Percentiles rank a stretch among this genome's conserved stretches.
phyloP scores from a whole-genome alignment of 768 basidiomycete species.

The Nidularia sp. region DNA sequence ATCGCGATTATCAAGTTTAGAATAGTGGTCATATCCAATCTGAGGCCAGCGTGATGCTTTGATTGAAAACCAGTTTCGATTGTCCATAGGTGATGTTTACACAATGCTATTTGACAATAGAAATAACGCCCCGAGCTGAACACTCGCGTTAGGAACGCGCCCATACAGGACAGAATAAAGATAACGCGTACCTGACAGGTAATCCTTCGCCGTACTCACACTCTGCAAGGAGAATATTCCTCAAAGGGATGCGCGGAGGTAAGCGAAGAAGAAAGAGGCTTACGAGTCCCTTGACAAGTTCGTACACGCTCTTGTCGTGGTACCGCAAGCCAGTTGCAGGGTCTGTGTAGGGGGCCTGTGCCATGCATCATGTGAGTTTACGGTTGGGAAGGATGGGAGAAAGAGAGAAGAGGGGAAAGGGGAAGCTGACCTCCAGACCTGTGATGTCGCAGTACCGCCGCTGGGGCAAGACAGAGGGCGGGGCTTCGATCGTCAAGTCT shows the following conservation, averaged over 20 bases:
- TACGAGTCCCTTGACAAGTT: conserved; percentile 73
- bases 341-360: conserved; percentile 74
- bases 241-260: neutral
- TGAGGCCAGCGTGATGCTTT: no score
- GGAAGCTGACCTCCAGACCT: conserved; percentile 58
- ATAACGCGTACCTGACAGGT: conserved; percentile 47
- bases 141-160: neutral
- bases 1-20: no score
- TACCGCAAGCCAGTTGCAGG: conserved; percentile 77
- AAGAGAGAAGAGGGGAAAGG: neutral
- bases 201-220: conserved; percentile 69
- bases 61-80: no score
- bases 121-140: conserved; percentile 31
- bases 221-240: conserved; percentile 35
- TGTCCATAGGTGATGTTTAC: no score
- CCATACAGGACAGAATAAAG: neutral
- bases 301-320: conserved; percentile 86
- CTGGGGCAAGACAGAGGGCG: conserved; percentile 75
- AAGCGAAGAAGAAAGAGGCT: conserved; percentile 8
- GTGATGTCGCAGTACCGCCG: conserved; percentile 84
- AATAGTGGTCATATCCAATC: no score
- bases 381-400: neutral
- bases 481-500: conserved; percentile 84
- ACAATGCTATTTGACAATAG: conserved; percentile 27
- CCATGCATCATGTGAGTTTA: neutral